These are phyloP conservation scores for Globisporangium nagaii DNA, from an alignment of 352 stramenopile species.

Conservation along the genomic window DNA sequence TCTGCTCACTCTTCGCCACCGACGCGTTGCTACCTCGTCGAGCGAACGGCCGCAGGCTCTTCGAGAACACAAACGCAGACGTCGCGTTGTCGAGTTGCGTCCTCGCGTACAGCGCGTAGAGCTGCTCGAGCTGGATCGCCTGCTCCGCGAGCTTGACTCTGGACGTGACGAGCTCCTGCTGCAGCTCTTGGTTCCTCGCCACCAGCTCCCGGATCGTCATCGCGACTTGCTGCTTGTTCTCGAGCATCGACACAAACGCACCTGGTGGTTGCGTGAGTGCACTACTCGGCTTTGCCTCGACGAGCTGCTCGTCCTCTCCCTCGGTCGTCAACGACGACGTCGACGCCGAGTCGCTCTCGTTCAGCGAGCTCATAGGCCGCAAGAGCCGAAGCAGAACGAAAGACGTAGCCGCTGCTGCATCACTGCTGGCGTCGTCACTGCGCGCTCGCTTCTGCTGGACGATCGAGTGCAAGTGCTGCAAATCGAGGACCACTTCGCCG, in stretches of 20 bases:
- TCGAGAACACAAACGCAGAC: slow-evolving; percentile 31
- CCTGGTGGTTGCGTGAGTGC: not conserved
- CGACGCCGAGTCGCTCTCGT: slow-evolving; percentile 4
- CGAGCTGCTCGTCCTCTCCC: not conserved
- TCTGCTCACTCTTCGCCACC: not conserved
- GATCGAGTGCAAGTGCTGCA: slow-evolving; percentile 27
- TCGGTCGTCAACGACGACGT: slow-evolving; percentile 3
- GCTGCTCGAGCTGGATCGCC: slow-evolving; percentile 55
- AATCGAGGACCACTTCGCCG: slow-evolving; percentile 22
- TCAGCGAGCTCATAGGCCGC: slow-evolving; percentile 7
- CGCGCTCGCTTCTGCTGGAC: not conserved
- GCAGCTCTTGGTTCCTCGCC: slow-evolving; percentile 31
- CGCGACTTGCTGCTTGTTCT: slow-evolving; percentile 19
- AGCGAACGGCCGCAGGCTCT: slow-evolving; percentile 28
- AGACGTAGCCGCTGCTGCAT: not conserved
- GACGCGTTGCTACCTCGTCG: slow-evolving; percentile 1
- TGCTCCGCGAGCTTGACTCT: slow-evolving; percentile 53
- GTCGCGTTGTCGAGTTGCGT: slow-evolving; percentile 30
- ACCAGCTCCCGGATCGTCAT: slow-evolving; percentile 36
- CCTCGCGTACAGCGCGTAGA: slow-evolving; percentile 49
- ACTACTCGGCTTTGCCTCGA: not conserved
- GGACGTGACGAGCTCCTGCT: slow-evolving; percentile 45
- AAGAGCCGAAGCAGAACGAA: slow-evolving; percentile 46
- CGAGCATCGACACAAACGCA: slow-evolving; percentile 3
- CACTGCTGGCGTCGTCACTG: no score